Evolutionary conservation across 192 early-diverging fungal genomes (phyloP), one percentile per base, ranked within the genome.

Genomic region (Jimgerdemannia flammicorona): DNA sequence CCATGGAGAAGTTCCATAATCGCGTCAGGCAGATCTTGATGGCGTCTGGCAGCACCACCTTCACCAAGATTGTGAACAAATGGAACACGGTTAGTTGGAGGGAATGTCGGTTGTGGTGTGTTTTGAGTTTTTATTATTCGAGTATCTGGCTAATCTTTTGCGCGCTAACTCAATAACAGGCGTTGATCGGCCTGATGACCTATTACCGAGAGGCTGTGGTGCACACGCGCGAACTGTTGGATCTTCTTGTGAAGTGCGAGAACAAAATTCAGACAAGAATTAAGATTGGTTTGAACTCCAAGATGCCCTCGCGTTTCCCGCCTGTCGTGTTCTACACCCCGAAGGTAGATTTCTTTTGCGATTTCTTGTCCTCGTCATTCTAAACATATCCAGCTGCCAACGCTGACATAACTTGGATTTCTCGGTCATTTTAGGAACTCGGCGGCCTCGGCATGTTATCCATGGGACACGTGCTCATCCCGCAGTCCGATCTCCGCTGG

Each of bases 261-360:
- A 99, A 97, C 83, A 98, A 98, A 87, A 97, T 99, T 71, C 98
- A 99, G 84, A 94, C 97, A 41, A 93, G 98, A 86, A 92, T 99
- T 83, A 99, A 98, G 90, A 98, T 98, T 85, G 98, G 98, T 72
- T 89, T 99, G 75, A 99, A 99, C 85, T 97, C 95, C 43, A 99
- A 99, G 86, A 98, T 98, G 95, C 96, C 97, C 74, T 92, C 91
- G 43, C 88, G 98, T 80, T 98, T 98, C 89, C 98, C 98, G 63
- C 95, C 96, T 10, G 95, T 96, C 0, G 94, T 97, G 8, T 95
- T 94, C 77, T 95, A 91, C 70, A 82, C 49, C 8, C 67, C 71
- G 49, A 70, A 75, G 29, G 29, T 29, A 29, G 29, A 29, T 0
- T 29, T 29, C 29, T 29, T 29, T 29, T 29, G 29, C 49, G 66